Conservation (phyloP, 2,329 filamentous ascomycete genomes). For the Xylariaceae sp. region DNA sequence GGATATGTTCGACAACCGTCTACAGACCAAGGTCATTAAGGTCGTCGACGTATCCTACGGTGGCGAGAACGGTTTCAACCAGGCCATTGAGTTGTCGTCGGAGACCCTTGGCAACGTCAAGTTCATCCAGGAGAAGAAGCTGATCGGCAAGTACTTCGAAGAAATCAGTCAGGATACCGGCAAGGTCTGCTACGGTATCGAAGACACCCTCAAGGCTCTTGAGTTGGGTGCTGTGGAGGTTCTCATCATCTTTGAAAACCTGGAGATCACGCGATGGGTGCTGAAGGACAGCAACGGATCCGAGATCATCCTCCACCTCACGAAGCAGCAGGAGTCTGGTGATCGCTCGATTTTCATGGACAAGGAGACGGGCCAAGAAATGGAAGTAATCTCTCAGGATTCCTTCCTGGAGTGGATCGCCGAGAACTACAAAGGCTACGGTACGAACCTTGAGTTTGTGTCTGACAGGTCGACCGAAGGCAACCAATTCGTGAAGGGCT, state of each 20-base stretch:
- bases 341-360: constrained; percentile 87
- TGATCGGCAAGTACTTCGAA: constrained; percentile 98
- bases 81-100: constrained; percentile 90
- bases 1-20: constrained; percentile 90
- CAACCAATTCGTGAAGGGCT: constrained; percentile 99
- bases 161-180: constrained; percentile 98
- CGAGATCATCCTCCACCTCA: constrained; percentile 78
- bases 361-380: constrained; percentile 91
- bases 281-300: constrained; percentile 72
- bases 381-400: constrained; percentile 83
- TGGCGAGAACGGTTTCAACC: constrained; percentile 99
- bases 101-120: constrained; percentile 99
- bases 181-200: constrained; percentile 95
- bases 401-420: constrained; percentile 99
- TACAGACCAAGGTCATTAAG: constrained; percentile 96
- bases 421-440: constrained; percentile 97
- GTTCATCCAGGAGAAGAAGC: constrained; percentile 99
- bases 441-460: constrained; percentile 91
- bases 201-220: constrained; percentile 93
- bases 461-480: constrained; percentile 96
- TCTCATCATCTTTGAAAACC: constrained; percentile 93
- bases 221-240: constrained; percentile 93
- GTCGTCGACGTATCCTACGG: constrained; percentile 98
- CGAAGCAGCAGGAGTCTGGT: constrained; percentile 70
- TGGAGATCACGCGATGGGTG: constrained; percentile 88